Conservation (phyloP, 192 early-diverging fungal species). For the Kickxella alabastrina region DNA sequence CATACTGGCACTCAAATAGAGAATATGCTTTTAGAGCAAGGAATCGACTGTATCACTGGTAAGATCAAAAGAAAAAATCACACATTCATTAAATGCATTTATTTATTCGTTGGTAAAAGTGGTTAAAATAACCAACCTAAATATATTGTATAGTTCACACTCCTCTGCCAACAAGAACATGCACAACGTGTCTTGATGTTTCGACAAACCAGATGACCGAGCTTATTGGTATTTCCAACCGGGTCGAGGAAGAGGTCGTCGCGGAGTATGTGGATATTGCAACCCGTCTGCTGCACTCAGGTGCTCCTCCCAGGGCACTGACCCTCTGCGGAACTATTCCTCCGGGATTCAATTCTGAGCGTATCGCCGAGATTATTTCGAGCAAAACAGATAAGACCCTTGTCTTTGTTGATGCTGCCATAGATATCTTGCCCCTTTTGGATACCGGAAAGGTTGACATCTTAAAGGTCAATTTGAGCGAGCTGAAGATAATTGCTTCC, state of each 20-base stretch:
- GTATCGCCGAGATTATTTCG: conserved; percentile 15
- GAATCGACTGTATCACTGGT: conserved; percentile 18
- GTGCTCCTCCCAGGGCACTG: conserved; percentile 15
- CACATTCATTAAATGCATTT: too few relatives aligned
- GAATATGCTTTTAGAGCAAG: conserved; percentile 10
- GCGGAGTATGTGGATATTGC: conserved; percentile 12
- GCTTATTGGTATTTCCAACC: conserved; percentile 23
- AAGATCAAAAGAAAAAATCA: neutral
- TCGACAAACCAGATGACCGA: conserved; percentile 30
- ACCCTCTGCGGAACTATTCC: conserved; percentile 34
- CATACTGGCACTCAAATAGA: conserved; percentile 24
- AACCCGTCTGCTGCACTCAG: conserved; percentile 1
- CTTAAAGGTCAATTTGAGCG: conserved; percentile 30
- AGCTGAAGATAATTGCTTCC: conserved; percentile 7
- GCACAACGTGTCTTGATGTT: conserved; percentile 28
- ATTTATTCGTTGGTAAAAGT: too few relatives aligned
- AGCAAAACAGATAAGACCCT: conserved; percentile 8
- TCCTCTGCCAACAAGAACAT: conserved; percentile 15
- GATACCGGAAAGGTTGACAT: conserved; percentile 20
- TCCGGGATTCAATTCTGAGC: conserved; percentile 8
- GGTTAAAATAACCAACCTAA: neutral
- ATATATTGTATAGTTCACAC: neutral
- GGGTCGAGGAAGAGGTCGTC: conserved; percentile 3
- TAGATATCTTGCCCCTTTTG: conserved; percentile 21
- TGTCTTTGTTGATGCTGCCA: conserved; percentile 34